phyloP scores from a whole-genome alignment of 2,329 filamentous ascomycete species.

The Pseudogymnoascus sp. region DNA sequence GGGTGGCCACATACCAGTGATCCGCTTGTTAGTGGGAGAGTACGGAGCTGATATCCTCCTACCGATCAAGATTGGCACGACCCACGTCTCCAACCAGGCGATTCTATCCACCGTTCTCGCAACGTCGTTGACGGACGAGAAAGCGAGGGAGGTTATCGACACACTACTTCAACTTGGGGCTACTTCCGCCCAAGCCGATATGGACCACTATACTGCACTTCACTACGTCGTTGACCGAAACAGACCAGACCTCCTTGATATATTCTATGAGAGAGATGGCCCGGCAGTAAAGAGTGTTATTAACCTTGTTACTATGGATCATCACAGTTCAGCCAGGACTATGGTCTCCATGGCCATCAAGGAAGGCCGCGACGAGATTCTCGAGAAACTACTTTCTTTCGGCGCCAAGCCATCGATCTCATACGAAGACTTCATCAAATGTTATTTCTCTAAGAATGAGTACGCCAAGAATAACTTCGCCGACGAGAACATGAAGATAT shows the following conservation, averaged over 20 bases:
- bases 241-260: constrained; percentile 41
- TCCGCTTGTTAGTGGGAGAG: constrained; percentile 60
- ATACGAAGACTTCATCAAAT: constrained; percentile 57
- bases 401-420: constrained; percentile 54
- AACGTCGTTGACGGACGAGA: constrained; percentile 52
- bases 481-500: constrained; percentile 43
- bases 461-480: constrained; percentile 31
- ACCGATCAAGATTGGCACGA: constrained; percentile 57
- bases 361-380: constrained; percentile 43
- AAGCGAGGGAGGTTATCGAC: constrained; percentile 57
- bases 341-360: constrained; percentile 54
- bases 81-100: constrained; percentile 42
- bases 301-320: constrained; percentile 51
- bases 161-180: constrained; percentile 63
- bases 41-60: constrained; percentile 72
- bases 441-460: constrained; percentile 38
- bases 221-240: constrained; percentile 53
- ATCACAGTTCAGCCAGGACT: constrained; percentile 29
- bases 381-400: constrained; percentile 52
- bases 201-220: constrained; percentile 55
- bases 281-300: constrained; percentile 55
- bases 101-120: constrained; percentile 66
- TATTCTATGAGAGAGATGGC: constrained; percentile 48
- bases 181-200: constrained; percentile 64
- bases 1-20: constrained; percentile 60